Base-by-base conservation (phyloP, 306 rosid genomes). In the Canavalia gladiata region DNA sequence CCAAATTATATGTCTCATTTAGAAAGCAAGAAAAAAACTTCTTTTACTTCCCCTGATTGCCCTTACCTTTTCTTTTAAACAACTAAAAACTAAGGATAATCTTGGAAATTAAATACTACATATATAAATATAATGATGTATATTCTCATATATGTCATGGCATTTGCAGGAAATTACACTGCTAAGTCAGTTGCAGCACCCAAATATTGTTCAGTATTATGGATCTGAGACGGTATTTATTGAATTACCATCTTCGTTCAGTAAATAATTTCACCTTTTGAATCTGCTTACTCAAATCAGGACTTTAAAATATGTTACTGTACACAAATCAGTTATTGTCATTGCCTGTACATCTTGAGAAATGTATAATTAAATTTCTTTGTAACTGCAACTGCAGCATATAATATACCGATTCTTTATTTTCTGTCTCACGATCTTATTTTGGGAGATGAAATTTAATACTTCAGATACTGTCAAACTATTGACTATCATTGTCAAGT, bases 201-300 rank as follows among this genome's bases (percentile, higher is more conserved):
- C 91, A 75, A 94, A 94, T 83, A 94, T 94, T 60, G 98, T 94
- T 81, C 97, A 89, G 79, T 94, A 94, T 83, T 90, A 91, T 85
- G 98, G 97, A 60, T 89, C 94, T 64, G 91, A 89, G 84, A 71
- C 88, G 78, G 97, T 94, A 86, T 41, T 60, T 69, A 37, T 62
- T 79, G 60, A 60, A 80, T 35, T 63, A 66, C 60, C 62, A 46
- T 4, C 83, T 74, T 52, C 46, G 54, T 78, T 78, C 52, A 52
- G 52, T 60, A 46, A 68, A 41, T 18, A n/a, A 7, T 82, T 73
- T 78, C 37, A 74, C 45, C 28, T 67, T 55, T 46, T 47, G 33
- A 73, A 64, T 68, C 31, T 74, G n/a, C 55, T 56, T 78, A 12
- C 65, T 11, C 57, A 47, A 59, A 37, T 69, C 58, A 43, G 63